A percentile compares a stretch with the other conserved stretches of the same genome.
Conservation (phyloP, 805 yeast genomes). For the Yarrowia deformans region DNA sequence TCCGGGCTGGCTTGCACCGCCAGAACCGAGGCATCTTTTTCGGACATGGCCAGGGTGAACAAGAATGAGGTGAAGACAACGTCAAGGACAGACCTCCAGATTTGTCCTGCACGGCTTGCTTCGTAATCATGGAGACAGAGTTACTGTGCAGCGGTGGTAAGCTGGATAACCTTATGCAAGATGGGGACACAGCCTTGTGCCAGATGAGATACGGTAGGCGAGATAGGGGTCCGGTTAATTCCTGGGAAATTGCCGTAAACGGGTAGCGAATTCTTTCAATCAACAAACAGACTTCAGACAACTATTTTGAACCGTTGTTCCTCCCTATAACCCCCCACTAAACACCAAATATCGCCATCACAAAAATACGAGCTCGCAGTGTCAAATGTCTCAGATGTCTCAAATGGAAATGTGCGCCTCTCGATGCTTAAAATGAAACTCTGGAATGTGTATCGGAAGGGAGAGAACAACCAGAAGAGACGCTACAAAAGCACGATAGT, state of each 20-base stretch:
- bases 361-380: not conserved
- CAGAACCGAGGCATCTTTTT: slow-evolving; percentile 12
- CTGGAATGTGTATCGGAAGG: slow-evolving; percentile 5
- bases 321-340: not conserved
- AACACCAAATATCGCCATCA: too few relatives aligned
- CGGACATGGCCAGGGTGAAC: slow-evolving; percentile 3
- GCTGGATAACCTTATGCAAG: slow-evolving; percentile 15
- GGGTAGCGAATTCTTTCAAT: not conserved
- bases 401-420: too few relatives aligned
- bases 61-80: too few relatives aligned
- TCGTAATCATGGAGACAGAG: too few relatives aligned
- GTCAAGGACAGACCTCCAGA: too few relatives aligned
- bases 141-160: too few relatives aligned
- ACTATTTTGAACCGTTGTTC: not conserved
- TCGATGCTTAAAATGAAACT: not conserved
- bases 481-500: too few relatives aligned
- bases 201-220: not conserved
- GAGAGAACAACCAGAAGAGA: too few relatives aligned
- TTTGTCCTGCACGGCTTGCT: not conserved
- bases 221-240: not conserved
- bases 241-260: not conserved
- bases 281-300: not conserved
- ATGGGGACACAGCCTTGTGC: slow-evolving; percentile 16
- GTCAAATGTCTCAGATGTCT: not conserved
- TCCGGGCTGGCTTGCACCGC: slow-evolving; percentile 25